Conservation (phyloP, 164 flowering plant genomes). For the Vitis vinifera region ASM3070453v1 NC_081820.1:24159001-24159500, state of each 20-base stretch:
- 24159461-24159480: constrained; percentile 5
- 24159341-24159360: constrained; percentile 27
- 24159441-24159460: constrained; percentile 12
- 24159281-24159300: constrained; percentile 22
- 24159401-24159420: constrained; percentile 31
- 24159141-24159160: constrained; percentile 49
- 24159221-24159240: constrained; percentile 42
- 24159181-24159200: constrained; percentile 70
- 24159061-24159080: constrained; percentile 57
- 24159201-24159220: constrained; percentile 28
- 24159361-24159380: constrained; percentile 41
- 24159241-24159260: constrained; percentile 64
- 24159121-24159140: constrained; percentile 48
- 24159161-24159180: constrained; percentile 61
- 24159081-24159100: constrained; percentile 71
- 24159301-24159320: constrained; percentile 40
- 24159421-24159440: constrained; percentile 16
- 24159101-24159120: constrained; percentile 48
- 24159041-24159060: constrained; percentile 24
- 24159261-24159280: constrained; percentile 27
- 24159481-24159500: constrained; percentile 12
- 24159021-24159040: constrained; percentile 1
- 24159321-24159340: constrained; percentile 26
- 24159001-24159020: constrained; percentile 12
- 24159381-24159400: constrained; percentile 34